These are phyloP conservation scores for Moesziomyces sp. DNA, from an alignment of 1,284 basidiomycete species.

Conservation along the genomic window DNA sequence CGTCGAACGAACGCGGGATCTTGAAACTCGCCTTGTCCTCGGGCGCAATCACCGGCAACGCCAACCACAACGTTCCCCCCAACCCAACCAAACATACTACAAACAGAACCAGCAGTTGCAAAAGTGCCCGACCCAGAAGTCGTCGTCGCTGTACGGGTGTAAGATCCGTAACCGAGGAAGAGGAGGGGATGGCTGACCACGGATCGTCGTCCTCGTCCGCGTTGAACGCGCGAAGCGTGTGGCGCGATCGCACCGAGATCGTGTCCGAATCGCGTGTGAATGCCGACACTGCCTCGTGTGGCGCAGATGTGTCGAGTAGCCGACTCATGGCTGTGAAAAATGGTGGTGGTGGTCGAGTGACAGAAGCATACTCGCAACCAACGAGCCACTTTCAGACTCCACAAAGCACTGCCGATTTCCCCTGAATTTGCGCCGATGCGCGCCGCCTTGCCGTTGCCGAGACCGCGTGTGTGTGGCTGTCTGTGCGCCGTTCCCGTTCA, in stretches of 20 bases:
- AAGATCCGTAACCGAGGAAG: background rate
- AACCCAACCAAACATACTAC: slow-evolving; percentile 48
- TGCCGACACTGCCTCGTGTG: slow-evolving; percentile 6
- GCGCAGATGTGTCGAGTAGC: slow-evolving; percentile 10
- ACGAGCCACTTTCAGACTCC: too few relatives aligned
- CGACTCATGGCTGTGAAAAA: slow-evolving; percentile 10
- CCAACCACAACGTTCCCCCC: slow-evolving; percentile 50
- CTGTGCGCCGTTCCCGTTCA: too few relatives aligned
- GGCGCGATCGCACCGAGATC: slow-evolving; percentile 40
- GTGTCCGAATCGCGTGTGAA: slow-evolving; percentile 19
- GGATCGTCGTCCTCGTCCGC: slow-evolving; percentile 26
- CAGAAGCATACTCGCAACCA: too few relatives aligned
- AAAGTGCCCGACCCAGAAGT: slow-evolving; percentile 43
- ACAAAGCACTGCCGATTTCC: too few relatives aligned
- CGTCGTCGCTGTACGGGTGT: slow-evolving; percentile 23
- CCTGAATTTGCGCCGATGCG: too few relatives aligned
- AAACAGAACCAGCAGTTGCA: slow-evolving; percentile 49
- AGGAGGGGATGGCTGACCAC: slow-evolving; percentile 30
- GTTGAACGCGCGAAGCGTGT: slow-evolving; percentile 39
- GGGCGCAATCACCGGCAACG: slow-evolving; percentile 49
- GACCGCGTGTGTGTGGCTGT: too few relatives aligned
- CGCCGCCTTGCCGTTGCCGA: too few relatives aligned
- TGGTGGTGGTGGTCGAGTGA: too few relatives aligned
- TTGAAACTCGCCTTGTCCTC: slow-evolving; percentile 58
- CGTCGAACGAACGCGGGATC: slow-evolving; percentile 68